A percentile compares a stretch with the other conserved stretches of the same genome.
Conservation (phyloP, 352 stramenopile species). For the Phytophthora podocarpi region DNA sequence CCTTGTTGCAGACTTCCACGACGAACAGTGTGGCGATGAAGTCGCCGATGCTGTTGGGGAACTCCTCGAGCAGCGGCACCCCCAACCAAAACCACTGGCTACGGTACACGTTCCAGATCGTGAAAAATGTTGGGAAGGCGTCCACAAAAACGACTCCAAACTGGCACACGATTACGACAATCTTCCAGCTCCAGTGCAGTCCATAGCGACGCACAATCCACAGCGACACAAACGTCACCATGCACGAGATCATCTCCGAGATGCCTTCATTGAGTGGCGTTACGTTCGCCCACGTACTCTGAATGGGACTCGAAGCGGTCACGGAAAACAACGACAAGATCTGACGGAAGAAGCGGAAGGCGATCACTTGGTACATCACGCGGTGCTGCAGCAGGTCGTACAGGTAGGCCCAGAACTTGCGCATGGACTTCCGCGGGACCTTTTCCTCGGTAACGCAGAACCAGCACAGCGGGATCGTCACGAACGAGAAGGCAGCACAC, state of each 20-base stretch:
- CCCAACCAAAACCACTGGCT: slow-evolving; percentile 76
- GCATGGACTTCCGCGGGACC: slow-evolving; percentile 33
- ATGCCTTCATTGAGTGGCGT: slow-evolving; percentile 64
- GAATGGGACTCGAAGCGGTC: slow-evolving; percentile 50
- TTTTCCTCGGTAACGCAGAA: slow-evolving; percentile 54
- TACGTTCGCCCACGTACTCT: slow-evolving; percentile 59
- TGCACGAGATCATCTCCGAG: slow-evolving; percentile 44
- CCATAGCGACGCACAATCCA: slow-evolving; percentile 51
- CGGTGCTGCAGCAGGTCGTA: slow-evolving; percentile 53
- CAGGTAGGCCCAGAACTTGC: slow-evolving; percentile 40
- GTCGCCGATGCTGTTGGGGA: slow-evolving; percentile 53
- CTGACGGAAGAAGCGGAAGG: slow-evolving; percentile 56
- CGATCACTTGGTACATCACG: slow-evolving; percentile 61
- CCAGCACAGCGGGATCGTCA: slow-evolving; percentile 47
- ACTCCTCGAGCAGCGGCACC: slow-evolving; percentile 53
- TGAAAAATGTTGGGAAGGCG: slow-evolving; percentile 54
- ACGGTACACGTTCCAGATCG: slow-evolving; percentile 71
- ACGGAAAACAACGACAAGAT: slow-evolving; percentile 56
- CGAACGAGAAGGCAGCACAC: slow-evolving; percentile 40
- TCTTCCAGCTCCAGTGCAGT: slow-evolving; percentile 63
- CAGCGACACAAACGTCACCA: slow-evolving; percentile 48
- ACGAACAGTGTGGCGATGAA: slow-evolving; percentile 57
- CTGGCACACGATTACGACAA: slow-evolving; percentile 44
- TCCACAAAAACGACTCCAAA: slow-evolving; percentile 55
- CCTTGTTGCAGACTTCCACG: slow-evolving; percentile 53